Conservation (phyloP, 164 flowering plant species). For the Taxillus chinensis region DNA sequence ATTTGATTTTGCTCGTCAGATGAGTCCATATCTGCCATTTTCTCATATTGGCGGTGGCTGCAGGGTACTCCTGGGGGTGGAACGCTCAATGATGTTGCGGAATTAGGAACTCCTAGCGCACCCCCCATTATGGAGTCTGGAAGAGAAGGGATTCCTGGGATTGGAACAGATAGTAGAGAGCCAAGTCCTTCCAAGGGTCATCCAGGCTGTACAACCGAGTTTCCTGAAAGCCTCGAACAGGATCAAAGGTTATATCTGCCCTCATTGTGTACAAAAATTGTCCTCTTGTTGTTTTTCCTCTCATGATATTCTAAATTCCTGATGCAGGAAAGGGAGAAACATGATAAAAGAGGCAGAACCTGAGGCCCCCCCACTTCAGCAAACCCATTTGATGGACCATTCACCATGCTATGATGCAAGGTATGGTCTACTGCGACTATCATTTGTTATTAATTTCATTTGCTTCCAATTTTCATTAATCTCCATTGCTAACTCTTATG, state of each 20-base stretch:
- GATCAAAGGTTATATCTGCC: slow-evolving; percentile 19
- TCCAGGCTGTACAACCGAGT: slow-evolving; percentile 14
- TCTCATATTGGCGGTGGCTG: slow-evolving; percentile 5
- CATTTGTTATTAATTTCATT: neutral
- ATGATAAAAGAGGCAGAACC: slow-evolving; percentile 22
- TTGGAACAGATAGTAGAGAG: slow-evolving; percentile 13
- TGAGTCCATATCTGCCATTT: neutral
- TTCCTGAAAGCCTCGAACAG: slow-evolving; percentile 16
- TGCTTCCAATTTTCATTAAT: no score
- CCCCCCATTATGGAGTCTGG: slow-evolving; percentile 63
- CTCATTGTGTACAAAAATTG: no score
- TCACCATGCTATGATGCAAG: slow-evolving; percentile 38
- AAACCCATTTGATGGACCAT: slow-evolving; percentile 23
- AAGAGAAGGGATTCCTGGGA: slow-evolving; percentile 15
- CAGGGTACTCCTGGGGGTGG: slow-evolving; percentile 21
- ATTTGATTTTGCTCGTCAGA: neutral
- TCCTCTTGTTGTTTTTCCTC: neutral
- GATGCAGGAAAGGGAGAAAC: slow-evolving; percentile 17
- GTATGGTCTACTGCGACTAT: slow-evolving; percentile 13
- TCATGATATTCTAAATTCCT: neutral
- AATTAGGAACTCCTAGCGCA: slow-evolving; percentile 83
- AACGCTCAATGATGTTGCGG: slow-evolving; percentile 16
- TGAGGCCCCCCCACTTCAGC: slow-evolving; percentile 20
- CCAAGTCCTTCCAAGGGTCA: slow-evolving; percentile 5
- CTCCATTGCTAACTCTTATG: neutral